Base-by-base conservation (phyloP, 2,329 filamentous ascomycete species). In the Penicillium sp. region DNA sequence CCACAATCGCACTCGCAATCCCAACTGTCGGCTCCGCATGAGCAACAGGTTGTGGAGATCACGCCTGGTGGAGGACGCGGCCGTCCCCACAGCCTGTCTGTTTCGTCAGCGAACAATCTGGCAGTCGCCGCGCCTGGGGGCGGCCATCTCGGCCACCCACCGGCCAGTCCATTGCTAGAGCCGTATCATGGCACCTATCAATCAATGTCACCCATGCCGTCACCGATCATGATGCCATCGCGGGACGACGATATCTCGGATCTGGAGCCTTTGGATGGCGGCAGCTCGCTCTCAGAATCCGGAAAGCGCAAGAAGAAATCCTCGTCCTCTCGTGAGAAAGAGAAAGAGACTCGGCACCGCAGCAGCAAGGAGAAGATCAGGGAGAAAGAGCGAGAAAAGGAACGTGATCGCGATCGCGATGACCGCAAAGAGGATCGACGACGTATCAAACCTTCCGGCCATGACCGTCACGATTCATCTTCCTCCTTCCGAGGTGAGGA, bases 111-210 rank as follows among this genome's bases (percentile, higher is more conserved):
- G 31, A 73, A 69, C 50, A 75, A 71, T 40, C 69, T 76, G 2
- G 67, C 71, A 2, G 72, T 75, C 31, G 68, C 66, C 8, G 63
- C 65, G 21, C 68, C 42, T 31, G 28, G 42, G 23, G 33, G 53
- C 26, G 33, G 53, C 26, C 40, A 71, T 40, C 65, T 66, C 6
- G 73, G 68, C 29, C 70, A 81, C 40, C 83, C 91, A 1, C 91
- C 92, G 0, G 85, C 85, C 1, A 96, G 91, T 58, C 94, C 93
- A 0, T 80, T 97, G 46, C 84, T 96, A 2, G 93, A 97, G 75
- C 88, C 94, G 1, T 97, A 97, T 74, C 89, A 88, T 58, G 93
- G 93, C 34, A 96, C 92, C 0, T 97, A 96, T 66, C 93, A 97
- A 73, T 91, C 90, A 54, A 90, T 95, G 65, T 96, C 92, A 0